A percentile compares a stretch with the other conserved stretches of the same genome.
phyloP scores from a whole-genome alignment of 75 land plant genomes.

The Ceratopteris richardii region DNA sequence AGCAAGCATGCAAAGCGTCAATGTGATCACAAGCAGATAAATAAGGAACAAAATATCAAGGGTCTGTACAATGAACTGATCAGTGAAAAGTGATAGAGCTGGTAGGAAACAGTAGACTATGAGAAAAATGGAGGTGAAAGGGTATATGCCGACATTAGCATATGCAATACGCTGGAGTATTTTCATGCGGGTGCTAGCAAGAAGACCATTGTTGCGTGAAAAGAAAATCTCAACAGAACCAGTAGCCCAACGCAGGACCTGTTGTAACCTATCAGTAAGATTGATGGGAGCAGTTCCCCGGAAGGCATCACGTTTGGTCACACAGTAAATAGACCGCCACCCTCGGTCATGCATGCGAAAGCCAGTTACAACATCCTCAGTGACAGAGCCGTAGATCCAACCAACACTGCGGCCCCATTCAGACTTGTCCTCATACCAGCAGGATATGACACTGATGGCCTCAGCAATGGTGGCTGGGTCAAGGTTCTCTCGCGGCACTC shows the following conservation, averaged over 20 bases:
- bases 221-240: constrained; percentile 97
- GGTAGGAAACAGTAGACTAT: constrained; percentile 84
- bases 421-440: constrained; percentile 81
- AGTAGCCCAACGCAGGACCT: constrained; percentile 94
- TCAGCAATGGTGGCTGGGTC: constrained; percentile 84
- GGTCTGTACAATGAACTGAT: constrained; percentile 83
- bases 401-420: constrained; percentile 88
- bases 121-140: constrained; percentile 82
- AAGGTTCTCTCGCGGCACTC: constrained; percentile 73
- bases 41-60: constrained; percentile 59
- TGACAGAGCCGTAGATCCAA: too few relatives aligned
- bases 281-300: too few relatives aligned
- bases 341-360: constrained; percentile 90
- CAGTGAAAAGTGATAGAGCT: constrained; percentile 74
- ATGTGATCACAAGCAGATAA: constrained; percentile 53
- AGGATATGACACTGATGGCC: constrained; percentile 80
- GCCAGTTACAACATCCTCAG: constrained; percentile 85
- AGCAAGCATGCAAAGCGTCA: constrained; percentile 63
- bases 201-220: constrained; percentile 77
- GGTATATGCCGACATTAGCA: constrained; percentile 76
- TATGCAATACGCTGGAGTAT: constrained; percentile 78
- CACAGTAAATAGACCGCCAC: constrained; percentile 84
- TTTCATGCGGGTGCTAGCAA: constrained; percentile 68
- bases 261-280: constrained; percentile 82
- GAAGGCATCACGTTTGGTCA: constrained; percentile 72